Evolutionary conservation across 805 yeast genomes (phyloP), one percentile per base, ranked within the genome.

Genomic region (Komagataella ulmi): DNA sequence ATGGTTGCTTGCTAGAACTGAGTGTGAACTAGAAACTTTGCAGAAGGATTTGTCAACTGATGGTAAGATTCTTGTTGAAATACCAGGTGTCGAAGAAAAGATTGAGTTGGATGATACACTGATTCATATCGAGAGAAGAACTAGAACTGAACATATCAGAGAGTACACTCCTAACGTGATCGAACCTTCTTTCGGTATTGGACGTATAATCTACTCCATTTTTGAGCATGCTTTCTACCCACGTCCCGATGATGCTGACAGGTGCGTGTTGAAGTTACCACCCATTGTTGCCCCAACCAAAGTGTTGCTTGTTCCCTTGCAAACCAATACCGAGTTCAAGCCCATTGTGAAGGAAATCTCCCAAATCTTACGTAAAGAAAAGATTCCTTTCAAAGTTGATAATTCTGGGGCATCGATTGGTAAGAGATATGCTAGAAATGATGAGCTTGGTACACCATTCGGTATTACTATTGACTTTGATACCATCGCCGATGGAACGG

Each of bases 161-260:
- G 99, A 95, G 73, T 93, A 72, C 72, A 87, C 88, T 58, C 99
- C 99, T 56, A 89, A 87, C 66, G 99, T 93, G 55, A 93, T 93
- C 62, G 99, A 93, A 74, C 99, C 99, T 56, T 93, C 99, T 6
- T 93, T 93, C 64, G 99, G 99, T 79, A 85, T 93, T 65, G 99
- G 99, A 54, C 90, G 99, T 74, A 88, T 95, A 67, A 74, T 93
- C 58, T 93, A 93, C 73, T 79, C 96, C 45, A 70, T 91, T 59
- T 86, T 90, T 63, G 99, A 93, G 74, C 99, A 93, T 71, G 77
- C 80, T 50, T 93, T 84, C 85, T 93, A 97, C 96, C 71, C 85
- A 52, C 84, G 99, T 72, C 88, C 95, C 17, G 97, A 86, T 65
- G 88, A 86, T 58, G 78, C 83, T 56, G 83, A 87, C 53, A 90